Base-by-base conservation (phyloP, 345 rosid species). In the Combretum micranthum region DNA sequence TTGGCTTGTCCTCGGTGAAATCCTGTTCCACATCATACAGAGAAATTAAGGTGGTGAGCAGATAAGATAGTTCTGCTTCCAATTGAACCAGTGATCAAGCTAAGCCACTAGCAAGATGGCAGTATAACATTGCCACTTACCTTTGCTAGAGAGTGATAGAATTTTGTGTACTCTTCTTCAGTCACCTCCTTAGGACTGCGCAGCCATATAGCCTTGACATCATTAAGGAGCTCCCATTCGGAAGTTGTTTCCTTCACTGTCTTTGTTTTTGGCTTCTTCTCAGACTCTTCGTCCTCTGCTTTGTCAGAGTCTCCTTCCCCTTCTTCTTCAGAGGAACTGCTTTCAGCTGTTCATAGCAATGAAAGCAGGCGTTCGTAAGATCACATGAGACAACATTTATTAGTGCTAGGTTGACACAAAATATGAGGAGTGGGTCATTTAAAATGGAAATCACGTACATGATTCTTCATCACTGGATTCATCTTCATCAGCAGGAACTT, bases 131-230 rank as follows among this genome's bases (percentile, higher is more conserved):
- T n/a, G 43, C 15, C 12, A 42, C 46, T 62, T 72, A 92, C 99
- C 99, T 93, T 93, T 26, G 88, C 80, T 50, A 93, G 75, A 64
- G 97, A 68, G 19, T 76, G 88, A 69, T 93, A 93, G 78, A 93
- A 93, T 60, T 89, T 93, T 32, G 81, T 66, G 79, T 93, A 93
- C 67, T 93, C 96, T 67, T 93, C 94, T 3, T 86, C 94, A 0
- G 99, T 83, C 80, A 89, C 96, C 37, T 93, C 99, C 75, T 83
- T 93, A 8, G 99, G 99, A 80, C 68, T 89, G 55, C 99, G 77
- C 75, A 93, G 59, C 97, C 99, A 93, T 73, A 93, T 87, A 65
- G 99, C 99, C 69, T 93, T 93, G 37, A 89, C 90, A 79, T 93
- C 97, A 72, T 93, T 89, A 64, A 89, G 66, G 72, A 83, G 86